These are phyloP conservation scores for Pogostemon cablin DNA, from an alignment of 257 asterid species.

Conservation along the genomic window DNA sequence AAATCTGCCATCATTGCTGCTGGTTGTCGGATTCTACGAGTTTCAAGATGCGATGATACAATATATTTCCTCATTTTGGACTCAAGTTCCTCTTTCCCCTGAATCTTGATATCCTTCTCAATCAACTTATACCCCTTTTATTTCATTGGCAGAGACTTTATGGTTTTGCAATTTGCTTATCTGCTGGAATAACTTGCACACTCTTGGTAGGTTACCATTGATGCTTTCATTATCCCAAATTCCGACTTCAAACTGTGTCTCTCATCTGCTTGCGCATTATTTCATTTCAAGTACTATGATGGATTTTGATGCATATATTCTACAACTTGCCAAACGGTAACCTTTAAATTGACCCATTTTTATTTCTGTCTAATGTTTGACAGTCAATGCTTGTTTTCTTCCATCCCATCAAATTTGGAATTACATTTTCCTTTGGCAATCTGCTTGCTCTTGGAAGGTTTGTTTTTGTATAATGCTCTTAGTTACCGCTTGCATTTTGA, in stretches of 20 bases:
- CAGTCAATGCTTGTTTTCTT: constrained; percentile 99
- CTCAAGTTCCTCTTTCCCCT: constrained; percentile 17
- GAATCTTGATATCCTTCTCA: constrained; percentile 11
- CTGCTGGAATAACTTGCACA: constrained; percentile 87
- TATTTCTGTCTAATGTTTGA: constrained; percentile 17
- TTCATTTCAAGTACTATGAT: constrained; percentile 17
- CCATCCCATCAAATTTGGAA: constrained; percentile 95
- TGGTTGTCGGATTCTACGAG: not conserved
- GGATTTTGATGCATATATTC: constrained; percentile 28
- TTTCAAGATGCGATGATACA: constrained; percentile 19
- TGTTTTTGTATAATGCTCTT: constrained; percentile 26
- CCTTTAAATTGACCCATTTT: constrained; percentile 27
- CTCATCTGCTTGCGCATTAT: constrained; percentile 1
- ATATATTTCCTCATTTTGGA: not conserved
- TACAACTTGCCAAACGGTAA: constrained; percentile 1
- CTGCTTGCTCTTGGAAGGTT: constrained; percentile 99
- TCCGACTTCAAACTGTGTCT: constrained; percentile 7
- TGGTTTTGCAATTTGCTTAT: constrained; percentile 89
- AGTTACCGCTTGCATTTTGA: constrained; percentile 18
- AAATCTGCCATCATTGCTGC: not conserved
- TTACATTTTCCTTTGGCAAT: constrained; percentile 94
- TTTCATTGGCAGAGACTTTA: constrained; percentile 69
- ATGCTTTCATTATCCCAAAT: not conserved
- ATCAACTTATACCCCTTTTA: constrained; percentile 13
- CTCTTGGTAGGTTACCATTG: constrained; percentile 61